Evolutionary conservation across 768 basidiomycete genomes (phyloP).

Genomic region (Rossbeevera mucosa): DNA sequence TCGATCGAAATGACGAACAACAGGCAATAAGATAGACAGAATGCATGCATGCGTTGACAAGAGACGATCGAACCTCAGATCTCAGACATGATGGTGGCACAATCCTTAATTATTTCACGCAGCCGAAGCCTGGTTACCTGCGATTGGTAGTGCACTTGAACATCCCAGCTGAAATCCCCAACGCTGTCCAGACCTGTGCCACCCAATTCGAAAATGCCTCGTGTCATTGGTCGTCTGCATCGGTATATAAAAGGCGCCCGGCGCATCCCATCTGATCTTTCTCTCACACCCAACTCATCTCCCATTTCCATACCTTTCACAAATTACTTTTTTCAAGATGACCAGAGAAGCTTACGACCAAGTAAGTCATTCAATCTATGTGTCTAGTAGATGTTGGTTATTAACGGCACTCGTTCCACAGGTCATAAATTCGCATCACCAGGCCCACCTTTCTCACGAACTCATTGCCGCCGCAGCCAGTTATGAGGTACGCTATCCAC

Average conservation of each 20-base stretch:
- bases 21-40: not conserved
- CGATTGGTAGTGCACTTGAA: not conserved
- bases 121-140: not conserved
- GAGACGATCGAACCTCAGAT: too few relatives aligned
- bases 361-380: constrained; percentile 10
- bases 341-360: constrained; percentile 13
- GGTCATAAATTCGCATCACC: constrained; percentile 48
- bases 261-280: constrained; percentile 5
- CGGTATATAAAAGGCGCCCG: constrained; percentile 14
- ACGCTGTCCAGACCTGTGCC: constrained; percentile 7
- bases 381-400: not conserved
- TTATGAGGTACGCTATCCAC: constrained; percentile 45
- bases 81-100: too few relatives aligned
- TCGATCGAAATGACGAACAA: not conserved
- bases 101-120: too few relatives aligned
- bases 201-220: not conserved
- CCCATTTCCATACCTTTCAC: not conserved
- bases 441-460: constrained; percentile 60
- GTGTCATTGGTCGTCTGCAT: not conserved
- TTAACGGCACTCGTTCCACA: constrained; percentile 19
- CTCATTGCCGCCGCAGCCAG: constrained; percentile 63
- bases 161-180: not conserved
- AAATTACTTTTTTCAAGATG: constrained; percentile 8
- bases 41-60: not conserved
- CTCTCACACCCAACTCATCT: not conserved